Evolutionary conservation across 805 yeast species (phyloP).

Genomic region (Metschnikowia borealis): DNA sequence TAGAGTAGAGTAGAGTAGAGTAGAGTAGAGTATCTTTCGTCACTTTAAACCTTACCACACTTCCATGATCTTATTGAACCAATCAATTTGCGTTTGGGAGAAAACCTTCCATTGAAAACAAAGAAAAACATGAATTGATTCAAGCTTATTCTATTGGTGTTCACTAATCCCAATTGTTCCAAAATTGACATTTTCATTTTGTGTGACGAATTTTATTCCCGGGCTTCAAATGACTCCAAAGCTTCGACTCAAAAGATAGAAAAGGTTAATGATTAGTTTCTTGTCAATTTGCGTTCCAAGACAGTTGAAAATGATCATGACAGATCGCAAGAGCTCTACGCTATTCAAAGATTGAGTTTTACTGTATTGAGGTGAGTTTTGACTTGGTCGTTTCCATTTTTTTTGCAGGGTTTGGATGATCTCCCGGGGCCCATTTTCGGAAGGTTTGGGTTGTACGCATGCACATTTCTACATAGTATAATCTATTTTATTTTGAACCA

Average conservation of each 20-base stretch:
- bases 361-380: slow-evolving; percentile 73
- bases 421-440: too few relatives aligned
- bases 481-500: too few relatives aligned
- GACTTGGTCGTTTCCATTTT: too few relatives aligned
- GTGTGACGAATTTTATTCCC: slow-evolving; percentile 68
- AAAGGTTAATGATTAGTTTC: slow-evolving; percentile 55
- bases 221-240: slow-evolving; percentile 29
- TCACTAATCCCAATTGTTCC: slow-evolving; percentile 56
- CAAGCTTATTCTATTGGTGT: slow-evolving; percentile 78
- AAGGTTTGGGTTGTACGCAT: too few relatives aligned
- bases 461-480: too few relatives aligned
- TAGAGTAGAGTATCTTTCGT: too few relatives aligned
- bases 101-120: slow-evolving; percentile 60
- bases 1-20: too few relatives aligned
- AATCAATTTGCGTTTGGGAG: slow-evolving; percentile 55
- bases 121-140: slow-evolving; percentile 74
- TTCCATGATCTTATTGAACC: slow-evolving; percentile 66
- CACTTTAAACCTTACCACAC: slow-evolving; percentile 52
- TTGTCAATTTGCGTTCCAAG: slow-evolving; percentile 68
- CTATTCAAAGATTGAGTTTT: slow-evolving; percentile 71
- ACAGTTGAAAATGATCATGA: slow-evolving; percentile 51
- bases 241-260: slow-evolving; percentile 2
- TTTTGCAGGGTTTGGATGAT: too few relatives aligned
- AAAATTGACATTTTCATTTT: slow-evolving; percentile 58
- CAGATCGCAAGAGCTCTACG: slow-evolving; percentile 50